Conservation (phyloP, 139 green algal species). For the Chlamydomonas schloesseri region DNA sequence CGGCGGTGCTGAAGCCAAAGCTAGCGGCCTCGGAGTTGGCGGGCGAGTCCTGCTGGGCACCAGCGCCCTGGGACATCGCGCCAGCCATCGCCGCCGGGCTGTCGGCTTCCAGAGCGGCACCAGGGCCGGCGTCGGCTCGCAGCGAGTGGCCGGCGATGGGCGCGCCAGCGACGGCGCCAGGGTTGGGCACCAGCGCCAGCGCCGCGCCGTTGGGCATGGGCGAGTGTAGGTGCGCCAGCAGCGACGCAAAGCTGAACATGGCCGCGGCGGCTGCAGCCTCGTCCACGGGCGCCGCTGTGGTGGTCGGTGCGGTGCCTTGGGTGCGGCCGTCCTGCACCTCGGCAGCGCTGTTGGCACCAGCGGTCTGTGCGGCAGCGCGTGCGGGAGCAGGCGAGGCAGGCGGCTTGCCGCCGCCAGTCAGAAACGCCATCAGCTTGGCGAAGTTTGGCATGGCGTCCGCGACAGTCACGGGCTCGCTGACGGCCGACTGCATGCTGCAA, state of each 20-base stretch:
- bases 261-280: not conserved
- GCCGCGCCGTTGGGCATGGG: not conserved
- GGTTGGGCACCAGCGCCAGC: not conserved
- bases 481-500: no score
- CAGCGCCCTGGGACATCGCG: not conserved
- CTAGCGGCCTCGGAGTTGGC: constrained; percentile 15
- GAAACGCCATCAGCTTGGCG: not conserved
- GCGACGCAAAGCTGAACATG: not conserved
- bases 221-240: constrained; percentile 4
- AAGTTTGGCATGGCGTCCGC: not conserved
- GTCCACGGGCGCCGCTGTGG: not conserved
- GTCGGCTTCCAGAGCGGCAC: no score
- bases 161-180: not conserved
- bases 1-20: constrained; percentile 44
- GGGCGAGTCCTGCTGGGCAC: constrained; percentile 9
- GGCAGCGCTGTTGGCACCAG: not conserved
- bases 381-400: not conserved
- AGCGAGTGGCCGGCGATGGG: not conserved
- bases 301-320: not conserved
- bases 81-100: no score
- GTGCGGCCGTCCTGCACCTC: not conserved
- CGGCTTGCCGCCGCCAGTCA: not conserved
- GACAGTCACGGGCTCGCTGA: not conserved
- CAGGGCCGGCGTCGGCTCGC: no score
- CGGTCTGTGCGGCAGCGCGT: no score